Percentiles rank a stretch among this genome's conserved stretches.
phyloP scores from a whole-genome alignment of 2,329 filamentous ascomycete species.

The Hirsutella thompsonii region DNA sequence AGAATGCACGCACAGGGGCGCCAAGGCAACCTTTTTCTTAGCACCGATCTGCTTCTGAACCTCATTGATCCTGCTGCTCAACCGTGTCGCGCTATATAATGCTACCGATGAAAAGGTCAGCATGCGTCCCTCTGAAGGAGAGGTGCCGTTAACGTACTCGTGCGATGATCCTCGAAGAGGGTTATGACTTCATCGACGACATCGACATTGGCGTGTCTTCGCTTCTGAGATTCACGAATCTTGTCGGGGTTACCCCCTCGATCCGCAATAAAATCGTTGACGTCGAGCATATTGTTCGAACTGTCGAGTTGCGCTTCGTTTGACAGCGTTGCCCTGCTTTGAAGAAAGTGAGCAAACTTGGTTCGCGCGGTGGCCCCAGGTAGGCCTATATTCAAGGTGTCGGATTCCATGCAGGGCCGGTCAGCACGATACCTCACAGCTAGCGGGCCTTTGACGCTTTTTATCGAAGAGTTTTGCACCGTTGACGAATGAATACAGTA shows the following conservation, averaged over 20 bases:
- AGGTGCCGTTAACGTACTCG: constrained; percentile 34
- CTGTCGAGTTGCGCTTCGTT: background rate
- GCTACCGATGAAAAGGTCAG: constrained; percentile 17
- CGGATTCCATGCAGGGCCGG: no score
- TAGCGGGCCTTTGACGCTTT: no score
- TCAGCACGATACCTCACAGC: no score
- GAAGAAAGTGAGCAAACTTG: background rate
- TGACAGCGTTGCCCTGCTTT: background rate
- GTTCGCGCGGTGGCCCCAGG: no score
- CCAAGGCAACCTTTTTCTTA: constrained; percentile 63
- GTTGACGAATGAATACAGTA: background rate
- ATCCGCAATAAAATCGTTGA: constrained; percentile 69
- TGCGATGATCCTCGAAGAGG: constrained; percentile 74
- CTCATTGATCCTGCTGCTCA: constrained; percentile 75
- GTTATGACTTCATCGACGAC: constrained; percentile 83
- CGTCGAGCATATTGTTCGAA: constrained; percentile 50
- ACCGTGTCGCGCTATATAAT: constrained; percentile 66
- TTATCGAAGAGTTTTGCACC: no score
- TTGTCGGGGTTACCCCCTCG: constrained; percentile 83
- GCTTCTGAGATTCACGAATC: constrained; percentile 83
- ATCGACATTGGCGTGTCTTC: constrained; percentile 67
- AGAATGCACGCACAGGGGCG: background rate
- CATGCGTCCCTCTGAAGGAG: background rate
- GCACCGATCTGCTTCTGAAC: constrained; percentile 80
- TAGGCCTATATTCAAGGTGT: no score